Conservation (phyloP, 2,329 filamentous ascomycete genomes). For the Hortaea werneckii region DNA sequence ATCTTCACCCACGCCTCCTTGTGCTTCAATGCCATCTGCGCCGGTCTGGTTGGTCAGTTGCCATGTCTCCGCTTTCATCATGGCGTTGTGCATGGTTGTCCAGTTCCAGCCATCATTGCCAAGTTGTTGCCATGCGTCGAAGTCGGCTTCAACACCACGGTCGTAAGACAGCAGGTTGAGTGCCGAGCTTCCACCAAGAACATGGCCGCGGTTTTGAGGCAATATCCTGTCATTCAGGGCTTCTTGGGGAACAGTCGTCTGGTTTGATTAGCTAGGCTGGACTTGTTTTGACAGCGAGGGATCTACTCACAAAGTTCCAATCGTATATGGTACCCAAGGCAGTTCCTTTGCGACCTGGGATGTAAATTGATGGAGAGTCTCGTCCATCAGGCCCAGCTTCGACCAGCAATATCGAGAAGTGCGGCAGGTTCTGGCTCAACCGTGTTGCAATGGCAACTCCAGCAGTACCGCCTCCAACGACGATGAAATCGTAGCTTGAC, state of each 20-base stretch:
- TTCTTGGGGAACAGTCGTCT: slow-evolving; percentile 1
- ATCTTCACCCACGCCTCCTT: slow-evolving; percentile 19
- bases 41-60: not conserved
- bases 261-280: too few species aligned
- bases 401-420: slow-evolving; percentile 12
- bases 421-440: slow-evolving; percentile 12
- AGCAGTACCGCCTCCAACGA: slow-evolving; percentile 17
- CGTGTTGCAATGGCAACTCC: slow-evolving; percentile 15
- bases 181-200: slow-evolving; percentile 27
- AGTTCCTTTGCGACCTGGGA: slow-evolving; percentile 14
- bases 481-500: too few species aligned
- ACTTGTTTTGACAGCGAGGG: too few species aligned
- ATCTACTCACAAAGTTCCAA: slow-evolving; percentile 41
- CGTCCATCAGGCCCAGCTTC: slow-evolving; percentile 15
- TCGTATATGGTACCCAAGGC: slow-evolving; percentile 18
- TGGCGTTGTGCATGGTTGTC: slow-evolving; percentile 20
- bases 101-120: slow-evolving; percentile 30
- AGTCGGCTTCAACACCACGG: slow-evolving; percentile 18
- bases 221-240: slow-evolving; percentile 4
- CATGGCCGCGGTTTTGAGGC: slow-evolving; percentile 2
- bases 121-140: slow-evolving; percentile 27
- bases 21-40: not conserved
- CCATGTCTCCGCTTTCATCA: slow-evolving; percentile 25
- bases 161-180: slow-evolving; percentile 26
- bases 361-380: slow-evolving; percentile 10